Evolutionary conservation across 495 filamentous ascomycete species (phyloP), one percentile per base, ranked within the genome.

Genomic region (Letharia lupina): DNA sequence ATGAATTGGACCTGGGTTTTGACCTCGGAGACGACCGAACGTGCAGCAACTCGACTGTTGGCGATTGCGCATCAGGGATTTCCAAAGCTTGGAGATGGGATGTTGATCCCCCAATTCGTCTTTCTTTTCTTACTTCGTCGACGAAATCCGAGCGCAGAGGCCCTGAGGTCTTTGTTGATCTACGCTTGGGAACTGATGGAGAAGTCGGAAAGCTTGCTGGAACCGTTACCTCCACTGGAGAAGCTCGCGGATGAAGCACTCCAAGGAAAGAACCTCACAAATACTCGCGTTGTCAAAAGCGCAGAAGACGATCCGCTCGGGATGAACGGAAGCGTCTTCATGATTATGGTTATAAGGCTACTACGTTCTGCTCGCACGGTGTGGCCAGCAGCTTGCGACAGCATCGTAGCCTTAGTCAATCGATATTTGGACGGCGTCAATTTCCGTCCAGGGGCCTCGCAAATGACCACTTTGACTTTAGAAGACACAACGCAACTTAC

Each of bases 1-100:
- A 74, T 81, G 64, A 67, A 74, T 10, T 89, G 86, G 86, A 77
- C 79, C 9, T 86, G 83, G 83, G 75, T 88, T 20, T 67, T 89
- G 63, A 79, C 74, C 45, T 76, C 79, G 39, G 66, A 67, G 39
- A 76, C 78, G 60, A 62, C 75, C 0, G 72, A 76, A 20, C 66
- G 76, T 59, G 81, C 83, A 16, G 75, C 73, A 13, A 62, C 74
- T 47, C 75, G 81, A 42, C 62, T 86, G 8, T 73, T 83, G 52
- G 48, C 69, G 16, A 52, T 78, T 33, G 73, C 78, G 65, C 63
- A 72, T 68, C 75, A 11, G 37, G 60, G 35, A 59, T 33, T 62
- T 48, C 59, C 39, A 68, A 67, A 47, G 35, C 11, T 60, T 65
- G 28, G 61, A 60, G 47, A 7, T 50, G 23, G 42, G 37, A 48